Evolutionary conservation across 306 rosid species (phyloP).

Genomic region (Citrullus colocynthis): DNA sequence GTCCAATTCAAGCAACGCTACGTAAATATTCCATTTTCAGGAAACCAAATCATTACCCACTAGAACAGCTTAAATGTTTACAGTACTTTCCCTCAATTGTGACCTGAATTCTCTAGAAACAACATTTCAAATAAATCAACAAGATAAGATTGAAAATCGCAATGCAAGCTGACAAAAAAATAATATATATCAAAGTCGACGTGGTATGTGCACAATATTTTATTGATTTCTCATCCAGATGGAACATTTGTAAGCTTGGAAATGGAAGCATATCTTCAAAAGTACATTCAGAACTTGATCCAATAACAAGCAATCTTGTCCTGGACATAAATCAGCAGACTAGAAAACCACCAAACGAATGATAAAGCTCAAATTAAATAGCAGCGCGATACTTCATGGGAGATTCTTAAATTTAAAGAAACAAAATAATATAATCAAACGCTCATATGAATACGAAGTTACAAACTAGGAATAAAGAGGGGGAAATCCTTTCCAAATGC

Average conservation of each 20-base stretch:
- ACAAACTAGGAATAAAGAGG: neutral
- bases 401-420: neutral
- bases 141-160: neutral
- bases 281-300: neutral
- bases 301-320: neutral
- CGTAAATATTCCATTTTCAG: neutral
- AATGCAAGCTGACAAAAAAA: neutral
- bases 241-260: neutral
- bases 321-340: neutral
- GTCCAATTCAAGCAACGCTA: neutral
- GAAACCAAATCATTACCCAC: neutral
- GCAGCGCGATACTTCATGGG: neutral
- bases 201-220: neutral
- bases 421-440: neutral
- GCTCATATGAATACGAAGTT: neutral
- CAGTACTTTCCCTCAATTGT: neutral
- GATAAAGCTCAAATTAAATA: neutral
- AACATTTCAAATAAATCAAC: neutral
- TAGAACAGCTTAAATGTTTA: neutral
- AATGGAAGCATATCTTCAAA: neutral
- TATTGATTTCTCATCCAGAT: neutral
- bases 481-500: neutral
- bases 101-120: neutral
- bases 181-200: neutral
- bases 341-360: neutral